Percentiles rank a stretch among this genome's conserved stretches.
Evolutionary conservation across 2,329 filamentous ascomycete genomes (phyloP).

Genomic region (Volutella citrinella): DNA sequence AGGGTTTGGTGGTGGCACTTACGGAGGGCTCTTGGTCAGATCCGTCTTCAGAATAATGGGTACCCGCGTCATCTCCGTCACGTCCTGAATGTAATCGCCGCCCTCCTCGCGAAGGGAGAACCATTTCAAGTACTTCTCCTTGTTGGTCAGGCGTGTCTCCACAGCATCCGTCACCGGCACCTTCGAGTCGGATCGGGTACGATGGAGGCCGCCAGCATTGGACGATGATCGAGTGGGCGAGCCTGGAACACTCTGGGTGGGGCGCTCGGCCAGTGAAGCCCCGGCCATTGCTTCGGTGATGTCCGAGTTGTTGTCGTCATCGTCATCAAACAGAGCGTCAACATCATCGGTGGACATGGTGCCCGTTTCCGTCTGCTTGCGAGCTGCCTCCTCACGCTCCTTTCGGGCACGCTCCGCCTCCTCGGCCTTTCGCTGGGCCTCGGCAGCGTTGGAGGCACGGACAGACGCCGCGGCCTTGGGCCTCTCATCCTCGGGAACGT

Average conservation of each 20-base stretch:
- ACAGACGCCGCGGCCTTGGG: conserved; percentile 77
- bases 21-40: conserved; percentile 98
- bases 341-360: conserved; percentile 92
- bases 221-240: conserved; percentile 78
- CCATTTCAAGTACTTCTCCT: conserved; percentile 91
- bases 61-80: conserved; percentile 94
- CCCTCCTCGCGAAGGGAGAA: conserved; percentile 90
- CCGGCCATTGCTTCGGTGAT: conserved; percentile 88
- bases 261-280: conserved; percentile 82
- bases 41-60: conserved; percentile 99
- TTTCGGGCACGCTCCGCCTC: conserved; percentile 77
- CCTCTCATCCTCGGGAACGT: conserved; percentile 93
- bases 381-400: conserved; percentile 85
- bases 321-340: conserved; percentile 93
- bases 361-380: conserved; percentile 90
- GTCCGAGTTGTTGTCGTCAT: conserved; percentile 84
- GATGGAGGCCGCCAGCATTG: conserved; percentile 68
- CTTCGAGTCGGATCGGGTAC: conserved; percentile 92
- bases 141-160: conserved; percentile 80
- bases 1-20: too few species aligned
- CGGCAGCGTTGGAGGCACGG: conserved; percentile 70
- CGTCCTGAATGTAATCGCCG: conserved; percentile 96
- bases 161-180: conserved; percentile 71
- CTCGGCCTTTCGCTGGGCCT: conserved; percentile 76
- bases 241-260: conserved; percentile 91